phyloP scores from a whole-genome alignment of 208 protist genomes.

The Entamoeba invadens region DNA sequence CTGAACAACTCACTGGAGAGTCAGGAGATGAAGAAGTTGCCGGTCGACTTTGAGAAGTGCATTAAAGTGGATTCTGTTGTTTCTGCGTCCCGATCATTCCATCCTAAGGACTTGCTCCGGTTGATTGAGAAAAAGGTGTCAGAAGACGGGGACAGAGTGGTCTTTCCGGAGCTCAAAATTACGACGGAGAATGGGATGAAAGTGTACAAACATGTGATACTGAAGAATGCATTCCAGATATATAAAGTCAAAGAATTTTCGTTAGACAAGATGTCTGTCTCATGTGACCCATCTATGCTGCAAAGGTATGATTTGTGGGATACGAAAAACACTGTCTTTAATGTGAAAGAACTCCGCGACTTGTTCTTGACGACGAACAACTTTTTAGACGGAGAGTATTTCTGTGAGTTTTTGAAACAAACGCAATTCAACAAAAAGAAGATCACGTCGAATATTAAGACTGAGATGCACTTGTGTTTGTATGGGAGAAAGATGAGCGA shows the following conservation, averaged over 20 bases:
- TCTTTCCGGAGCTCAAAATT: not conserved
- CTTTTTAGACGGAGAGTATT: not conserved
- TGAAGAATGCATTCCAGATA: not conserved
- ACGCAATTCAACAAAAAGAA: not conserved
- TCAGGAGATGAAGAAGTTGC: not conserved
- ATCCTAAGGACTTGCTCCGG: not conserved
- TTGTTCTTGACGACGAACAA: not conserved
- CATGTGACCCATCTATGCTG: not conserved
- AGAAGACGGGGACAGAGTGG: not conserved
- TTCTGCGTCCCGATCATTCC: not conserved
- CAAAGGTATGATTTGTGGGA: not conserved
- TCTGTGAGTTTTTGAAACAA: not conserved
- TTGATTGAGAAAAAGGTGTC: conserved; percentile 31
- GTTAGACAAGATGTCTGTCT: not conserved
- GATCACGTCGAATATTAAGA: not conserved
- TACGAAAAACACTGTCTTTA: not conserved
- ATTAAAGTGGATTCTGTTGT: not conserved
- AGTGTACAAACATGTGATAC: not conserved
- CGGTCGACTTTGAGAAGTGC: not conserved
- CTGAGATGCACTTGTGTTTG: not conserved
- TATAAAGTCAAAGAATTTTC: not conserved
- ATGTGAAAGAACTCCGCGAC: not conserved
- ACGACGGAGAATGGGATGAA: not conserved
- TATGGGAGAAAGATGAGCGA: not conserved
- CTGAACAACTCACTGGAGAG: not conserved